These are phyloP conservation scores for Articulospora tetracladia DNA, from an alignment of 495 filamentous ascomycete genomes.

Conservation along the genomic window DNA sequence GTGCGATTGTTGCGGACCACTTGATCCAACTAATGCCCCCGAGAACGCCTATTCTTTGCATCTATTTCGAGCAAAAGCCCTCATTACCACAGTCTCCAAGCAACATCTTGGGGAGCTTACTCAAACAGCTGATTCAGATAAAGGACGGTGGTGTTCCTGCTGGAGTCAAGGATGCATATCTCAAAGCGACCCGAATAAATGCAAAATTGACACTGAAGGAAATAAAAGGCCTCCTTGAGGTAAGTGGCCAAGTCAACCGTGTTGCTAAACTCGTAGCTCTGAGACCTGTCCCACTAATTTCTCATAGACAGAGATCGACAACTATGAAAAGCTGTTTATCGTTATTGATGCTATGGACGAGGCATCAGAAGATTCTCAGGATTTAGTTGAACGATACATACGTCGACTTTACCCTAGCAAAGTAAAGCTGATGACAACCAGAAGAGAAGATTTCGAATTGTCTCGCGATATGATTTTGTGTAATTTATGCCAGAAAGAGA, in stretches of 20 bases:
- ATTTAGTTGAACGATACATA: conserved; percentile 3
- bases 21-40: not conserved
- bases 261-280: not conserved
- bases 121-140: conserved; percentile 28
- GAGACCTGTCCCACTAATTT: not conserved
- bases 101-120: conserved; percentile 25
- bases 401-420: conserved; percentile 1
- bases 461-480: not conserved
- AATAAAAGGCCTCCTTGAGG: not conserved
- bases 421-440: conserved; percentile 14
- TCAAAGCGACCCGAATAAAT: conserved; percentile 3
- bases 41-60: conserved; percentile 22
- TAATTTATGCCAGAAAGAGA: conserved; percentile 3
- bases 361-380: conserved; percentile 10
- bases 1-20: conserved; percentile 18
- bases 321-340: conserved; percentile 3
- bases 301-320: not conserved
- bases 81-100: conserved; percentile 15
- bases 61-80: conserved; percentile 28
- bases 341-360: conserved; percentile 16
- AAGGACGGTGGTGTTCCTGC: conserved; percentile 1
- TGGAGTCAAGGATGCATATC: conserved; percentile 10
- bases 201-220: not conserved
- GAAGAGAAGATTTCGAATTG: conserved; percentile 3
- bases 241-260: not conserved